phyloP scores from a whole-genome alignment of 164 flowering plant genomes.

The Saururus chinensis region DNA sequence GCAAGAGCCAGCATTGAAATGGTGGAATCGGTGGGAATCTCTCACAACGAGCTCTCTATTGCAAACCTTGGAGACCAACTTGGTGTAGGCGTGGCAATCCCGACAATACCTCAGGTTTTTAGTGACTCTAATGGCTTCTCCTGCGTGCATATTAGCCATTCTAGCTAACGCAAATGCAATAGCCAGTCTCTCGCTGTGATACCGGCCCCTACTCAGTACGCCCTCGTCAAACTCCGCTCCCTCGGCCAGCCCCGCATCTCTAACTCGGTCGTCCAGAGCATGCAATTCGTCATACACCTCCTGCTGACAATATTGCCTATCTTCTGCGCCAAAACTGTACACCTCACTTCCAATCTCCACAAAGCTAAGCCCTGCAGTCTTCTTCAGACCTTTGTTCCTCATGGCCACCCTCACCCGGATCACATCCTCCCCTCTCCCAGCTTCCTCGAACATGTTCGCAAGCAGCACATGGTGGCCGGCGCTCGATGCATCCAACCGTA shows the following conservation, averaged over 20 bases:
- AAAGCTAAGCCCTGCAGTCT: slow-evolving; percentile 23
- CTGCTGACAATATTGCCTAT: slow-evolving; percentile 11
- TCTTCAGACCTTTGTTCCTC: slow-evolving; percentile 18
- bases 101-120: slow-evolving; percentile 21
- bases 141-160: neutral
- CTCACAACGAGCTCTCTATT: slow-evolving; percentile 20
- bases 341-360: slow-evolving; percentile 18
- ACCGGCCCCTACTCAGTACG: slow-evolving; percentile 11
- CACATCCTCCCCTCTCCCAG: slow-evolving; percentile 20
- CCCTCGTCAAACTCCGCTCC: slow-evolving; percentile 4
- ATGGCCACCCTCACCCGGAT: slow-evolving; percentile 15
- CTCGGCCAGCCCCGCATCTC: slow-evolving; percentile 4
- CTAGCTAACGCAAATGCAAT: slow-evolving; percentile 19
- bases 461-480: slow-evolving; percentile 20
- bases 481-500: slow-evolving; percentile 9
- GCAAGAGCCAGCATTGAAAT: slow-evolving; percentile 20
- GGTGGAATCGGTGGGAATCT: slow-evolving; percentile 22
- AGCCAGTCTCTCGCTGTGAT: slow-evolving; percentile 27
- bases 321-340: slow-evolving; percentile 17
- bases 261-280: slow-evolving; percentile 13
- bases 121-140: slow-evolving; percentile 14
- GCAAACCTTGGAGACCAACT: slow-evolving; percentile 18
- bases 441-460: slow-evolving; percentile 21
- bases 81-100: slow-evolving; percentile 22
- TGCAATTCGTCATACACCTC: slow-evolving; percentile 12